These are phyloP conservation scores for Geotrichum klebahnii DNA, from an alignment of 1,139 yeast species.

Conservation along the genomic window DNA sequence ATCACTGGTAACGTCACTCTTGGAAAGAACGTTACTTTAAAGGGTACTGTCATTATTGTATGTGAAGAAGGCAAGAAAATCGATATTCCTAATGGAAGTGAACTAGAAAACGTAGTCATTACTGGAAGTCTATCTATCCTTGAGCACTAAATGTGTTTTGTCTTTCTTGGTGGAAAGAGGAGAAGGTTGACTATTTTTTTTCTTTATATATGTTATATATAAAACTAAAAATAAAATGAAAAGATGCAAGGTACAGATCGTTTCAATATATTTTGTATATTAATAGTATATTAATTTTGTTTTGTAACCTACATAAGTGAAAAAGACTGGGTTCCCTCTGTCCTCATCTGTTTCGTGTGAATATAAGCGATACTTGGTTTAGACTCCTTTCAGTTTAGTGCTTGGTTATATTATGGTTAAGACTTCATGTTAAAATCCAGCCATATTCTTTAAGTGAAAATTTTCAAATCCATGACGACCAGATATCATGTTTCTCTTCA, in stretches of 20 bases:
- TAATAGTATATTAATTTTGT: too few relatives aligned
- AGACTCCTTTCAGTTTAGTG: too few relatives aligned
- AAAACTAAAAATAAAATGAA: background rate
- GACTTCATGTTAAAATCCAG: too few relatives aligned
- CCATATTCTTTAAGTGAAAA: too few relatives aligned
- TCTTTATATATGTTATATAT: background rate
- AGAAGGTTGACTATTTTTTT: too few relatives aligned
- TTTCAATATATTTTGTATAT: background rate
- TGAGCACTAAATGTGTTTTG: constrained; percentile 58
- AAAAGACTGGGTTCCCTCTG: too few relatives aligned
- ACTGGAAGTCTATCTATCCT: constrained; percentile 94
- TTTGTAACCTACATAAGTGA: too few relatives aligned
- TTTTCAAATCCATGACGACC: too few relatives aligned
- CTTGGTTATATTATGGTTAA: too few relatives aligned
- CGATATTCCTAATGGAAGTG: constrained; percentile 93
- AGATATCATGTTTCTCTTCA: too few relatives aligned
- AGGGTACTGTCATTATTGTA: constrained; percentile 95
- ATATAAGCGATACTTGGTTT: too few relatives aligned
- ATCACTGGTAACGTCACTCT: constrained; percentile 92
- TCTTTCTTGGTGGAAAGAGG: background rate
- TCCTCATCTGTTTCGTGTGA: too few relatives aligned
- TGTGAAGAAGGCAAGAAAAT: constrained; percentile 96
- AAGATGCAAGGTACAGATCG: background rate
- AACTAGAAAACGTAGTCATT: constrained; percentile 91
- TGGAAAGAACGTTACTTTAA: constrained; percentile 85